Base-by-base conservation (phyloP, 2,329 filamentous ascomycete genomes). In the Xylariaceae sp. region DNA sequence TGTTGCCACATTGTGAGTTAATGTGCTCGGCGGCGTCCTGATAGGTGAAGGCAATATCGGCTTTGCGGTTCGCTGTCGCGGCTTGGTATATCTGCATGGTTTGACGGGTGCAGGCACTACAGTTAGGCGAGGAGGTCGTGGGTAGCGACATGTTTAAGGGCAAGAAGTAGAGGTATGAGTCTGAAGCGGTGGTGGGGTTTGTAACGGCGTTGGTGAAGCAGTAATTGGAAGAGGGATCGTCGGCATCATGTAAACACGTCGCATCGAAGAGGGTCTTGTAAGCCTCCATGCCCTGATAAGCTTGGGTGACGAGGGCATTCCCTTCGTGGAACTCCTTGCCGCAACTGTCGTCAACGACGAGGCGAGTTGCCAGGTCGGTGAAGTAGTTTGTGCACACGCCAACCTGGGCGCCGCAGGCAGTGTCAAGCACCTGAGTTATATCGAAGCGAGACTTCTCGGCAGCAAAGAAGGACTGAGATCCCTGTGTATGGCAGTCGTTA, bases 141-240 rank as follows among this genome's bases (percentile, higher is more conserved):
- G 89, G 88, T 9, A 96, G 74, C 0, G 77, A 71, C 41, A 85
- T 79, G 56, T 94, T 94, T 53, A 95, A 79, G 0, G 91, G 89
- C 2, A 97, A 76, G 65, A 87, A 92, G 73, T 96, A 99, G 37
- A 94, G 79, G 66, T 91, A 92, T 35, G 83, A 80, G 68, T 94
- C 87, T 34, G 84, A 81, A 0, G 87, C 77, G 6, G 81, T 86
- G 27, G 82, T 80, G 4, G 74, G 69, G 71, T 96, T 95, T 47
- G 88, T 90, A 57, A 91, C 84, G 48, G 92, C 90, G 63, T 89
- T 86, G 61, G 88, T 88, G 70, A 90, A 96, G 74, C 83, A 87
- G 75, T 92, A 96, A 61, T 84, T 80, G 49, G 77, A 77, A 0
- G 84, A 85, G 0, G 75, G 70, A 1, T 84, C 84, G 0, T 75